A percentile compares a stretch with the other conserved stretches of the same genome.
Evolutionary conservation across 2,329 filamentous ascomycete species (phyloP).

Genomic region (Bipolaris gigantea): DNA sequence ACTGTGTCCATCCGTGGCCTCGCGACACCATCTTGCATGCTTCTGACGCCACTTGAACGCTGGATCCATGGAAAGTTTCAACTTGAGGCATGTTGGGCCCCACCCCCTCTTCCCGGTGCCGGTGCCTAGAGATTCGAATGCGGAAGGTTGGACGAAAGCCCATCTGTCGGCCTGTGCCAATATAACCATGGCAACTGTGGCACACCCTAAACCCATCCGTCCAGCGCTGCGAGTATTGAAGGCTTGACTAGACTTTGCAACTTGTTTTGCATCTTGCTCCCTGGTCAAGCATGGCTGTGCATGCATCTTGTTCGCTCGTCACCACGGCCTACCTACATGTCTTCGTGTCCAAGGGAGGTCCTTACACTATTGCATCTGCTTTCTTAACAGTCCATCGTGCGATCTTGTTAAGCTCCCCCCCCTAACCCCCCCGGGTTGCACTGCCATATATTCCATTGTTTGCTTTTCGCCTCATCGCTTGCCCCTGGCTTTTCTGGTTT

Average conservation of each 20-base stretch:
- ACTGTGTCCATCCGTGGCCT: not conserved
- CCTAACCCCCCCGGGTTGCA: not conserved
- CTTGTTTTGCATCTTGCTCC: not conserved
- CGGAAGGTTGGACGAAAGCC: constrained; percentile 7
- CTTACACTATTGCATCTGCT: not conserved
- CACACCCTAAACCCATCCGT: constrained; percentile 1
- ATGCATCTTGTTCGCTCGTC: not conserved
- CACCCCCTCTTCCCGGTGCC: not conserved
- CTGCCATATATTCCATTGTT: not conserved
- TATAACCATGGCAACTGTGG: not conserved
- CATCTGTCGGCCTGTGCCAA: constrained; percentile 4
- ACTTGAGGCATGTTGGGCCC: constrained; percentile 6
- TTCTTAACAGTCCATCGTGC: too few species aligned
- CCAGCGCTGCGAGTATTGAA: constrained; percentile 2
- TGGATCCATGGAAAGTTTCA: constrained; percentile 14
- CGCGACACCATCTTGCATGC: constrained; percentile 6
- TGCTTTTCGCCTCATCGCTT: not conserved
- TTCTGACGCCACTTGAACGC: constrained; percentile 13
- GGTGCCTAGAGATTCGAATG: not conserved
- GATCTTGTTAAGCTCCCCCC: too few species aligned
- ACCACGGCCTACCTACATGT: not conserved
- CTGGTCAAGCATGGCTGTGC: not conserved
- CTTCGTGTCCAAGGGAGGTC: not conserved
- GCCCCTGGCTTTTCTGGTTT: not conserved
- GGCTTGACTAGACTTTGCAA: constrained; percentile 5